Conservation (phyloP, 1,139 yeast genomes). For the Debaryomyces nepalensis region DNA sequence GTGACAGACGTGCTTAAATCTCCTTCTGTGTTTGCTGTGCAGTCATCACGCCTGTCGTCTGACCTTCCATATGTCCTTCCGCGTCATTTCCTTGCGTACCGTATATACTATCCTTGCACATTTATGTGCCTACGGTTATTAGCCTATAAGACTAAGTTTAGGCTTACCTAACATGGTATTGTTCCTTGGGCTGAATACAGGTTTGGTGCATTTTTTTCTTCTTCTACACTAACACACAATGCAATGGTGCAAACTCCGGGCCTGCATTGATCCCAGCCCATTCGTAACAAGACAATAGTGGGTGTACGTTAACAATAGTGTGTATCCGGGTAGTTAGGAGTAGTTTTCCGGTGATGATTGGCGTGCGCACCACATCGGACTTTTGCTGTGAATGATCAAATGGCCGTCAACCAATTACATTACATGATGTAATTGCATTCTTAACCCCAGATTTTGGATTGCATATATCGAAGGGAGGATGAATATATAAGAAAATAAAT, state of each 20-base stretch:
- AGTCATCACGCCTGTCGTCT: not conserved
- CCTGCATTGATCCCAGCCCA: not conserved
- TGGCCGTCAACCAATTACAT: conserved; percentile 6
- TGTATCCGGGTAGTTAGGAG: not conserved
- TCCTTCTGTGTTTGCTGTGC: too few species aligned
- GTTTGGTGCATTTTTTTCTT: too few species aligned
- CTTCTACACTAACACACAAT: not conserved
- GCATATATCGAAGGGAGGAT: not conserved
- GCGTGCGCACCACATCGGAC: conserved; percentile 7
- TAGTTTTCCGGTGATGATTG: not conserved
- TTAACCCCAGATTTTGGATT: conserved; percentile 9
- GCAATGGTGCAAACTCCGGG: conserved; percentile 1
- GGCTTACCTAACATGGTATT: conserved; percentile 2
- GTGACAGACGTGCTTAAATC: too few species aligned
- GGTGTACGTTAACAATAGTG: not conserved
- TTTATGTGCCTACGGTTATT: not conserved
- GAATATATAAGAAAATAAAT: conserved; percentile 4
- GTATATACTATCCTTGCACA: not conserved
- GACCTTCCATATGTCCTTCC: not conserved
- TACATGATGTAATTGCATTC: conserved; percentile 3
- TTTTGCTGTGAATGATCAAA: conserved; percentile 12
- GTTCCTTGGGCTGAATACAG: not conserved
- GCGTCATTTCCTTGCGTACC: conserved; percentile 1
- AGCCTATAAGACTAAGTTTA: conserved; percentile 3
- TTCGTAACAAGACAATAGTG: not conserved